phyloP scores from a whole-genome alignment of 148 eudicot genomes.

The Rhododendron griersonianum region DNA sequence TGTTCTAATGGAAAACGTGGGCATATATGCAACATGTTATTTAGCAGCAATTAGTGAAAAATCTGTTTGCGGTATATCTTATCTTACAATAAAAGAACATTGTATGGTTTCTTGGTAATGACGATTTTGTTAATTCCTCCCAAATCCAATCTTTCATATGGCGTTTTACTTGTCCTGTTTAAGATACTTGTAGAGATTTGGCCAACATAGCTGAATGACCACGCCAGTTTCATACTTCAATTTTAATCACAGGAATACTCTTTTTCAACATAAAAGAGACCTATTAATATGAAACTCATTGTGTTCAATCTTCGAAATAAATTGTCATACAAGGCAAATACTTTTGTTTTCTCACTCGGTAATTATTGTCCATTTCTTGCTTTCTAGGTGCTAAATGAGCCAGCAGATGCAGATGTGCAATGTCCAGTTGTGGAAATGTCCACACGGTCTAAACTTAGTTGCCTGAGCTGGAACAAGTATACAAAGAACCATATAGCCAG shows the following conservation, averaged over 20 bases:
- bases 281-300: background rate
- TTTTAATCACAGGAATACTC: background rate
- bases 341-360: background rate
- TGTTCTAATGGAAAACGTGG: background rate
- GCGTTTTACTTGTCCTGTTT: background rate
- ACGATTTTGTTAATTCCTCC: background rate
- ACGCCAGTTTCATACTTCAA: background rate
- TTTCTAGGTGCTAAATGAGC: slow-evolving; percentile 65
- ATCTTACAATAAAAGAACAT: background rate
- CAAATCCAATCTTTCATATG: slow-evolving; percentile 2
- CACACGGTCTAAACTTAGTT: slow-evolving; percentile 62
- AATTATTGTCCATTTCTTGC: background rate
- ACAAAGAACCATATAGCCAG: slow-evolving; percentile 69
- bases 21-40: background rate
- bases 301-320: background rate
- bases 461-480: slow-evolving; percentile 72
- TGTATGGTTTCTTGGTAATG: background rate
- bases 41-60: background rate
- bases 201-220: background rate
- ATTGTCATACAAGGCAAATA: background rate
- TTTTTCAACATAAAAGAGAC: background rate
- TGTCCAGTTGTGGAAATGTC: slow-evolving; percentile 76
- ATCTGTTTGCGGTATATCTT: background rate
- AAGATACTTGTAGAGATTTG: background rate
- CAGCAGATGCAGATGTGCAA: slow-evolving; percentile 47